Conservation (phyloP, 148 eudicot species). For the Rhododendron mucronatum region DNA sequence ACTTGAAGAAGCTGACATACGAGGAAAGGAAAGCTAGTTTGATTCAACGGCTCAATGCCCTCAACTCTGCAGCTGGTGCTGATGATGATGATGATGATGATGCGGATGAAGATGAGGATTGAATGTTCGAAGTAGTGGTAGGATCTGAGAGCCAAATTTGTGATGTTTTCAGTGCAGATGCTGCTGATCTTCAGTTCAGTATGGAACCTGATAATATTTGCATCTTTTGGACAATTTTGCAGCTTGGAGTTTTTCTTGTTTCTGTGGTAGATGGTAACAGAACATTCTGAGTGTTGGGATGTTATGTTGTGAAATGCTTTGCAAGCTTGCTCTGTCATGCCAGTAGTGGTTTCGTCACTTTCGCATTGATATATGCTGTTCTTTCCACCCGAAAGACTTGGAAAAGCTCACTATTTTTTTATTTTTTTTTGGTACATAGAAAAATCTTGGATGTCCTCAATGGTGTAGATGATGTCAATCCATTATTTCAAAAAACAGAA, state of each 20-base stretch:
- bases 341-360: not conserved
- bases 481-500: too few species aligned
- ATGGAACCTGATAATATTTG: constrained; percentile 10
- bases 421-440: too few species aligned
- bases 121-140: not conserved
- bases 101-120: constrained; percentile 56
- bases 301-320: not conserved
- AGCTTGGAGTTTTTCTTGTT: not conserved
- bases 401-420: not conserved
- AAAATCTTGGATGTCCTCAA: not conserved
- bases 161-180: constrained; percentile 1
- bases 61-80: constrained; percentile 54
- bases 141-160: constrained; percentile 2
- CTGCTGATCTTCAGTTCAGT: not conserved
- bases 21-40: constrained; percentile 67
- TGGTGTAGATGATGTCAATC: not conserved
- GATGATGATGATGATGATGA: constrained; percentile 17
- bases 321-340: not conserved
- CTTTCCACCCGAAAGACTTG: not conserved
- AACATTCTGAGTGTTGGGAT: not conserved
- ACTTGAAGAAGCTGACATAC: constrained; percentile 73
- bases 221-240: not conserved
- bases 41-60: constrained; percentile 59
- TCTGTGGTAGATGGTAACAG: not conserved
- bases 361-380: not conserved